phyloP scores from a whole-genome alignment of 2,329 filamentous ascomycete species.

The Pezicula rhizophila region DNA sequence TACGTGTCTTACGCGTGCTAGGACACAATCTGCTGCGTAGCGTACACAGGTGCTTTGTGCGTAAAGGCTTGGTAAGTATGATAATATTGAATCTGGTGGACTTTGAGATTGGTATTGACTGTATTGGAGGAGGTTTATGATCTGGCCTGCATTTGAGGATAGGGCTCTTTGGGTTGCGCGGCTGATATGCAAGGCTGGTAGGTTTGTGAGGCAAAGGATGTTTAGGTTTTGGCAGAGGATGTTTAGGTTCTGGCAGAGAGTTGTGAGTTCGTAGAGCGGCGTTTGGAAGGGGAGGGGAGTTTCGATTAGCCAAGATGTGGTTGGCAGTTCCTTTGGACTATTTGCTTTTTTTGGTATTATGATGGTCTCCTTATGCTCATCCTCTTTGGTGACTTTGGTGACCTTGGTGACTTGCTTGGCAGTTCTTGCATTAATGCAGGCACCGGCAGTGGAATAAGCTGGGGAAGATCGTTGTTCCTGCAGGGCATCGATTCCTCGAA shows the following conservation, averaged over 20 bases:
- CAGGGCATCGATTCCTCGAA: slow-evolving; percentile 1
- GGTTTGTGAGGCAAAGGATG: slow-evolving; percentile 21
- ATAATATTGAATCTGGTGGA: slow-evolving; percentile 15
- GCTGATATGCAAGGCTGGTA: slow-evolving; percentile 23
- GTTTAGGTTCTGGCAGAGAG: slow-evolving; percentile 19
- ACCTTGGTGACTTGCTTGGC: too few relatives aligned
- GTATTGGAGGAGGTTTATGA: slow-evolving; percentile 18
- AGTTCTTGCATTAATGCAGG: too few relatives aligned
- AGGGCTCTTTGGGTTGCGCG: slow-evolving; percentile 18
- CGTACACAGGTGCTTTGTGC: slow-evolving; percentile 19
- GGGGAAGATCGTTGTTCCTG: too few relatives aligned
- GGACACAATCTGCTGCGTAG: slow-evolving; percentile 22
- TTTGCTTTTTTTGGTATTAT: too few relatives aligned
- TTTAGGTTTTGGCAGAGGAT: slow-evolving; percentile 20
- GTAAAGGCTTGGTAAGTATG: slow-evolving; percentile 21
- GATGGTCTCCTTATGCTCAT: too few relatives aligned
- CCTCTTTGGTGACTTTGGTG: too few relatives aligned
- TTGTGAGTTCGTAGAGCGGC: slow-evolving; percentile 22
- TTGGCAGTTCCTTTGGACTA: too few relatives aligned
- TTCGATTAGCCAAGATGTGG: too few relatives aligned
- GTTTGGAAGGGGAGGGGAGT: slow-evolving; percentile 10
- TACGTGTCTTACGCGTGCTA: slow-evolving; percentile 21
- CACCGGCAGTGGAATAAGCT: too few relatives aligned
- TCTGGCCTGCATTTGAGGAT: slow-evolving; percentile 14
- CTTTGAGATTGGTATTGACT: too few relatives aligned